Base-by-base conservation (phyloP, 2,329 filamentous ascomycete species). In the Cladorrhinum sp. region DNA sequence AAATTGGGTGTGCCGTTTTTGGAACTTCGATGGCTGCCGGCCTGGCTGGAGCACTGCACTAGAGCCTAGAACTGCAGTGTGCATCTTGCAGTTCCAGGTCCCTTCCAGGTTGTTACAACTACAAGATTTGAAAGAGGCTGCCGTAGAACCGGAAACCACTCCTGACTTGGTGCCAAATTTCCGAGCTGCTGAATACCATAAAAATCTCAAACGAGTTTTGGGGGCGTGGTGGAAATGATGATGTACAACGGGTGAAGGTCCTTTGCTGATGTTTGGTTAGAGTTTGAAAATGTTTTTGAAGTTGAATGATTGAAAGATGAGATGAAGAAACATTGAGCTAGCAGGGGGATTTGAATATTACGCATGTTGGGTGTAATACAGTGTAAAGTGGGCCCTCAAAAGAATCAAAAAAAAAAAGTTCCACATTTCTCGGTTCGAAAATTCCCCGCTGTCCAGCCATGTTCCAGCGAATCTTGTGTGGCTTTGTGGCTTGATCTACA, bases 1-100 rank as follows among this genome's bases (percentile, higher is more conserved):
- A 60, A 59, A 60, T 63, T 66, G 64, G 59, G 62, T 58, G 64
- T 63, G 59, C 64, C 58, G 42, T 49, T 59, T 65, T 58, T 55
- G 56, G 62, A 50, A 33, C 23, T 20, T 33, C 21, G 10, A 56
- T 59, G 42, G 46, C 52, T 57, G 54, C 54, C 18, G 54, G 24
- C 53, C 26, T 23, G 54, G 36, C 54, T 57, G 26, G 8, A 36
- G 7, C 33, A 36, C 33, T 36, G 12, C 33, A 36, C 33, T 36
- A 16, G 39, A 57, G 49, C 16, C 49, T 28, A 51, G 49, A 51
- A 6, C 21, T 51, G 46, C 46, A 50, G 46, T 21, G n/a, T n/a
- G n/a, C n/a, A n/a, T n/a, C n/a, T n/a, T n/a, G n/a, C n/a, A n/a
- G n/a, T n/a, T n/a, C n/a, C n/a, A n/a, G n/a, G n/a, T n/a, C n/a